Conservation (phyloP, 139 green algal species). For the Tetratostichococcus sp. region DNA sequence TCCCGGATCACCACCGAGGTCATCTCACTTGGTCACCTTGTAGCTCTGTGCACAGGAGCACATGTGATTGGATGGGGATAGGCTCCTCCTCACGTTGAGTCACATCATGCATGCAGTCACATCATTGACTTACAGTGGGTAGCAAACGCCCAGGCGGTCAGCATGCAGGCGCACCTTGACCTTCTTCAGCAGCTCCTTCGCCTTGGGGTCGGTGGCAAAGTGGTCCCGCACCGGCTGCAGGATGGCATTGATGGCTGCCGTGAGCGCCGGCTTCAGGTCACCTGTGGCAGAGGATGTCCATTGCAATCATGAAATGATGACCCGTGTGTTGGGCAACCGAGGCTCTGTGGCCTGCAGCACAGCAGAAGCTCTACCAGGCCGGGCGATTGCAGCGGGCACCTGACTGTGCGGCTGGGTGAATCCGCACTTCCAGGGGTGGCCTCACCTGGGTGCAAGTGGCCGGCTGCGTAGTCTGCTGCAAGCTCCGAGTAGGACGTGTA, state of each 20-base stretch:
- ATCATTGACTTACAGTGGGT: too few species aligned
- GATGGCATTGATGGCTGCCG: slow-evolving; percentile 82
- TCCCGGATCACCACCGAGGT: too few species aligned
- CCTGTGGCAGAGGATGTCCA: slow-evolving; percentile 11
- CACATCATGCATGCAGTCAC: too few species aligned
- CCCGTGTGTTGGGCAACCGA: too few species aligned
- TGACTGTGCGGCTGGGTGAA: too few species aligned
- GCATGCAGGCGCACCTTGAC: slow-evolving; percentile 47
- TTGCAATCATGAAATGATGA: background rate
- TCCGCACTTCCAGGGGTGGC: too few species aligned
- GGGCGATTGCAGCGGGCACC: too few species aligned
- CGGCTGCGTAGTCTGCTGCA: slow-evolving; percentile 74
- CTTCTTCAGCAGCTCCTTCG: slow-evolving; percentile 90
- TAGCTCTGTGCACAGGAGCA: background rate
- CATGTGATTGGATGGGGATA: background rate
- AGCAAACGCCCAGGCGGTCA: background rate
- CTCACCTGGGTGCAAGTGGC: slow-evolving; percentile 66
- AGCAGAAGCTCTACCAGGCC: too few species aligned
- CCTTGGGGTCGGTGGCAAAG: slow-evolving; percentile 87
- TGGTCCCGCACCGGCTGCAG: slow-evolving; percentile 92
- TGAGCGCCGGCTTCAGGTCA: slow-evolving; percentile 80
- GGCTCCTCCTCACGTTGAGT: too few species aligned
- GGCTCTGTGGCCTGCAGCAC: too few species aligned
- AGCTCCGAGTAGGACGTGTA: slow-evolving; percentile 77
- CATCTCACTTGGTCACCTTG: slow-evolving; percentile 32